Percentiles rank a stretch among this genome's conserved stretches.
Conservation (phyloP, 768 basidiomycete genomes). For the Fibroporia radiculosa region DNA sequence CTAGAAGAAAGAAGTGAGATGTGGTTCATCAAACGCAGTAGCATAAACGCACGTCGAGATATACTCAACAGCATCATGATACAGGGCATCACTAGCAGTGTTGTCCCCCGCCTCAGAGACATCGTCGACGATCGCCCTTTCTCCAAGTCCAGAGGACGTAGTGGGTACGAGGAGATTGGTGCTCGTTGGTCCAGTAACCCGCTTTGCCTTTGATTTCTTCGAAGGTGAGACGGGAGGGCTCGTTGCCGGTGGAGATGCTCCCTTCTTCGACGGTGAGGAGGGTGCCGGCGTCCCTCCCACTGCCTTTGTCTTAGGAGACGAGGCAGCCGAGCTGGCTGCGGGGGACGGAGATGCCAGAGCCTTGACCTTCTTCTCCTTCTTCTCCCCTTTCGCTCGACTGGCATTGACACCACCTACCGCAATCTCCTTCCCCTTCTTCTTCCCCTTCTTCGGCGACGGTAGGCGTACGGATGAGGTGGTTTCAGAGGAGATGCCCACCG, state of each 20-base stretch:
- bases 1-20: constrained; percentile 2
- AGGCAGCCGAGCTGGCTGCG: constrained; percentile 1
- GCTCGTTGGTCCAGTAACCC: too few species aligned
- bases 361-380: constrained; percentile 1
- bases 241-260: too few species aligned
- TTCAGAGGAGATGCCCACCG: not conserved
- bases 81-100: constrained; percentile 27
- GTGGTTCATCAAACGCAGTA: not conserved
- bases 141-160: constrained; percentile 22
- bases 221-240: too few species aligned
- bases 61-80: constrained; percentile 51
- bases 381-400: not conserved
- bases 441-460: constrained; percentile 1
- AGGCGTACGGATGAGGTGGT: not conserved
- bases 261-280: too few species aligned
- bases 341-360: constrained; percentile 3
- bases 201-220: too few species aligned
- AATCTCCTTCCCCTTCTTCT: constrained; percentile 3
- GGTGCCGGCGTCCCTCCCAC: too few species aligned
- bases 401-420: not conserved
- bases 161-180: not conserved
- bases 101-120: constrained; percentile 35
- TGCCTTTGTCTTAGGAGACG: too few species aligned
- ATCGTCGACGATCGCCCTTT: constrained; percentile 43
- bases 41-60: constrained; percentile 48